These are phyloP conservation scores for Mucor saturninus DNA, from an alignment of 371 early-diverging fungal genomes.

Conservation along the genomic window DNA sequence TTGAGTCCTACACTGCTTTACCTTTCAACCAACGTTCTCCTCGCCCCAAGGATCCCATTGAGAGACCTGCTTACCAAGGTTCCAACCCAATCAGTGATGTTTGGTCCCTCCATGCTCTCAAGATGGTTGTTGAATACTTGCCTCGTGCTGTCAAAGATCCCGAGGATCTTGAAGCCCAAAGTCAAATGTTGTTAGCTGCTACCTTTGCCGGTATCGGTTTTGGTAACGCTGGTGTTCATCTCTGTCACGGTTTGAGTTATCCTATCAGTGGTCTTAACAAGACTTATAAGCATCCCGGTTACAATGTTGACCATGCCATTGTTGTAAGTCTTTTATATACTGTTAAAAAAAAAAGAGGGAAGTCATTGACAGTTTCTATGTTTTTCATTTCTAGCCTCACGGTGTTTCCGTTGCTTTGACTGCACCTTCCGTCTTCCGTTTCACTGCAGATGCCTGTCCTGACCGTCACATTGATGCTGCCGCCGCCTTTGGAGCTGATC, in stretches of 20 bases:
- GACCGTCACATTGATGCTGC: conserved; percentile 90
- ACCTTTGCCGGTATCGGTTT: conserved; percentile 94
- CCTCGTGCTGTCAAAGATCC: conserved; percentile 77
- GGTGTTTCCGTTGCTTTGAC: conserved; percentile 91
- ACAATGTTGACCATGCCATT: conserved; percentile 77
- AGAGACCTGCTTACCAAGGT: conserved; percentile 91
- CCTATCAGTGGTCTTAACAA: conserved; percentile 87
- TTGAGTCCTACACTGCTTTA: conserved; percentile 91
- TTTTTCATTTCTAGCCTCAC: conserved; percentile 40
- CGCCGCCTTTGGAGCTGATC: conserved; percentile 78
- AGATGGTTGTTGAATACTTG: conserved; percentile 81
- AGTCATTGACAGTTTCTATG: not conserved
- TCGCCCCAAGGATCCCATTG: conserved; percentile 81
- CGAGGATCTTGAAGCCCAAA: conserved; percentile 76
- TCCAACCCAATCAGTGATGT: conserved; percentile 92
- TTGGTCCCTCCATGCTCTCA: conserved; percentile 86
- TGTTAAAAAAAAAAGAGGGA: not conserved
- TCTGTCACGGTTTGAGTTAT: conserved; percentile 70
- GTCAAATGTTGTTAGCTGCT: conserved; percentile 89
- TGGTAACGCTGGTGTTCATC: conserved; percentile 91
- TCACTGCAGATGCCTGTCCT: conserved; percentile 79
- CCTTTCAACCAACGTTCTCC: conserved; percentile 84
- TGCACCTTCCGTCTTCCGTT: conserved; percentile 88
- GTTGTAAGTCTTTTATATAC: conserved; percentile 49
- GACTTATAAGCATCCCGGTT: conserved; percentile 82